Evolutionary conservation across 208 protist genomes (phyloP), one percentile per base, ranked within the genome.

Genomic region (Trichomonas vaginalis): DNA sequence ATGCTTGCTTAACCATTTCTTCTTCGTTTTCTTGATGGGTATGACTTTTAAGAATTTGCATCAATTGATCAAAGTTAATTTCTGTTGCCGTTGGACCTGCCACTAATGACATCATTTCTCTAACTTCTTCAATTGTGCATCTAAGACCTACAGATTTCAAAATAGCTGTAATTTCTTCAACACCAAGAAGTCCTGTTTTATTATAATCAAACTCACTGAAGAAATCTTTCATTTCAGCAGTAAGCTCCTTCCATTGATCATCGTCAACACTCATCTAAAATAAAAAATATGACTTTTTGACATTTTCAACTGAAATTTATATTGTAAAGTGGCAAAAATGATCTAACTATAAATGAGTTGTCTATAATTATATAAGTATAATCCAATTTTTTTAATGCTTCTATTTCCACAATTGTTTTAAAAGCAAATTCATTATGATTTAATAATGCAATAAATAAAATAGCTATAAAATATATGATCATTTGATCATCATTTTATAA

Each of bases 161-260:
- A 92, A 92, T 92, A 39, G 86, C 86, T 47, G 86, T 51, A 17
- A 92, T 51, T 92, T 92, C 86, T 92, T 92, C 86, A 42, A 92
- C 40, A 35, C 86, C 86, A 32, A 92, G 86, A 39, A 48, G 42
- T 17, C 45, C 45, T 48, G 86, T 92, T 39, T 92, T 92, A 14
- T 92, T 92, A 32, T 48, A 42, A 39, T 92, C 86, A 32, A 92
- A 92, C 27, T 92, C 86, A 8, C 45, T 35, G 42, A 92, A 92
- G 45, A 92, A 92, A 48, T 35, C 15, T 9, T 27, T 48, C 86
- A 92, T 92, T 51, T 92, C 86, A 17, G 0, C 45, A 39, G 15
- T 51, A 15, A 92, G 32, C 32, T 88, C 82, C 32, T 88, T 40
- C 82, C 82, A 88, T 48, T 88, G 40, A 47, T n/a, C 82, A 47